These are phyloP conservation scores for Lactarius indigo DNA, from an alignment of 768 basidiomycete genomes.

Conservation along the genomic window DNA sequence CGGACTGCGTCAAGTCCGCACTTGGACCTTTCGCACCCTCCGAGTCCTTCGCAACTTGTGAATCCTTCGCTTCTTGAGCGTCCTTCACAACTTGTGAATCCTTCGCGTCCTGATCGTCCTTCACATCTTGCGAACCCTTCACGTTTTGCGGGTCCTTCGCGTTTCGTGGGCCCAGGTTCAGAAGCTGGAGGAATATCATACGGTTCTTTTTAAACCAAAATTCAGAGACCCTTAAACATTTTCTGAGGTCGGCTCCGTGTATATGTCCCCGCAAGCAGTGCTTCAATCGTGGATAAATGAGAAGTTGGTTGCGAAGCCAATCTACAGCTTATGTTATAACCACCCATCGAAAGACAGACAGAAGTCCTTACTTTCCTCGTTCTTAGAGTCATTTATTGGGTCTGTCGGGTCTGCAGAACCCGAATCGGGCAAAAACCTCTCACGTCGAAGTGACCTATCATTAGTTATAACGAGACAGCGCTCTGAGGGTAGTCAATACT, in stretches of 20 bases:
- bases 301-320: background rate
- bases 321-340: background rate
- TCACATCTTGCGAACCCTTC: too few relatives aligned
- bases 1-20: background rate
- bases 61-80: too few relatives aligned
- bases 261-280: background rate
- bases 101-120: background rate
- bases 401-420: background rate
- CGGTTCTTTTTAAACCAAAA: conserved; percentile 9
- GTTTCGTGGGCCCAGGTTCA: background rate
- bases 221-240: background rate
- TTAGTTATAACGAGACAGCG: background rate
- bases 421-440: background rate
- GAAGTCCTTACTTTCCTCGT: background rate
- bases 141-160: background rate
- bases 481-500: background rate
- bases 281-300: background rate
- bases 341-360: background rate
- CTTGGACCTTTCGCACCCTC: background rate
- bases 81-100: too few relatives aligned
- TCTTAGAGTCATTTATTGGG: background rate
- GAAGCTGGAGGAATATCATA: background rate
- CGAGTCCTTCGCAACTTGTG: too few relatives aligned
- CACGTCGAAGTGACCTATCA: conserved; percentile 8
- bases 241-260: background rate